phyloP scores from a whole-genome alignment of 306 rosid genomes.

The Vigna hirtella region DNA sequence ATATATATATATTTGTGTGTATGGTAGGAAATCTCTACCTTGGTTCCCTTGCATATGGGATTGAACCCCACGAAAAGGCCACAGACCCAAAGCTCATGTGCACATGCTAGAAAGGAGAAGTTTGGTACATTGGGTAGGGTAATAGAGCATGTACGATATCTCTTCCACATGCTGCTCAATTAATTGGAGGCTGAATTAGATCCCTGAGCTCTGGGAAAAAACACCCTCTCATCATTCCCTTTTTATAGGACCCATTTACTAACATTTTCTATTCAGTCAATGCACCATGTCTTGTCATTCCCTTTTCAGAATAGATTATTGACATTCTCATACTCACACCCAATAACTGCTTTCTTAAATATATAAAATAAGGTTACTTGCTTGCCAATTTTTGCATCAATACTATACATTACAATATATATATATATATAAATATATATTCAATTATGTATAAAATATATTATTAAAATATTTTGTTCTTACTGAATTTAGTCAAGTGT shows the following conservation, averaged over 20 bases:
- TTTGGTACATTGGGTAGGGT: constrained; percentile 31
- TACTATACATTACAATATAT: too few relatives aligned
- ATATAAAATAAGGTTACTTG: too few relatives aligned
- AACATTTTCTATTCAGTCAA: constrained; percentile 1
- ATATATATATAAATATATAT: too few relatives aligned
- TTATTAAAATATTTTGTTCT: too few relatives aligned
- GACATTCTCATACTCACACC: constrained; percentile 19
- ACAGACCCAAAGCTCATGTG: constrained; percentile 33
- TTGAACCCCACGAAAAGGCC: constrained; percentile 35
- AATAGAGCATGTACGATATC: not conserved
- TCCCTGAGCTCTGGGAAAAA: not conserved
- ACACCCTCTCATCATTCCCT: constrained; percentile 8
- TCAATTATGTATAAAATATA: too few relatives aligned
- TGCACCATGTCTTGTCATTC: constrained; percentile 32
- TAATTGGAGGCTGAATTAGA: constrained; percentile 23
- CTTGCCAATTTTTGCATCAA: too few relatives aligned
- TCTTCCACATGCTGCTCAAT: constrained; percentile 42
- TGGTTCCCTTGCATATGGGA: constrained; percentile 18
- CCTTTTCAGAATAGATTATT: constrained; percentile 31
- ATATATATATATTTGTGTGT: too few relatives aligned
- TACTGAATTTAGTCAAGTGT: too few relatives aligned
- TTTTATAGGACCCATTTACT: not conserved
- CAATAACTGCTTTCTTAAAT: not conserved
- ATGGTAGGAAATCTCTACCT: not conserved
- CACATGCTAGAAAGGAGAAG: constrained; percentile 39